A percentile compares a stretch with the other conserved stretches of the same genome.
These are phyloP conservation scores for Elongisporangium prolatum DNA, from an alignment of 352 stramenopile genomes.

Conservation along the genomic window DNA sequence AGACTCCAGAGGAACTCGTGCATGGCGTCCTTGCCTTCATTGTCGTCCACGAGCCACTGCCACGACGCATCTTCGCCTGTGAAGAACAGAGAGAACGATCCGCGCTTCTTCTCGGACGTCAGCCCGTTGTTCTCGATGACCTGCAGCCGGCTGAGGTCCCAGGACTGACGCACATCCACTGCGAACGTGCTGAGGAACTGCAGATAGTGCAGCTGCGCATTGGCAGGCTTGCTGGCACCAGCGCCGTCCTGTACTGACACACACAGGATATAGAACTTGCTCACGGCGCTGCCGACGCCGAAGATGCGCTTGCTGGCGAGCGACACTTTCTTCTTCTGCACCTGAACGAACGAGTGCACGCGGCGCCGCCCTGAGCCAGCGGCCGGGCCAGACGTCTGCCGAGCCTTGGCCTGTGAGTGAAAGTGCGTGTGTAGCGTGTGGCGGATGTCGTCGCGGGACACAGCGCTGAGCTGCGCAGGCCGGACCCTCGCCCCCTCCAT, in stretches of 20 bases:
- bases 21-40: conserved; percentile 44
- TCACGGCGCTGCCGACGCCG: conserved; percentile 16
- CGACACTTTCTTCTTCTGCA: conserved; percentile 59
- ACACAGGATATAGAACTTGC: conserved; percentile 66
- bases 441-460: conserved; percentile 58
- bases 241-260: conserved; percentile 45
- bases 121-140: conserved; percentile 58
- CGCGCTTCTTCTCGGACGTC: conserved; percentile 42
- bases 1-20: conserved; percentile 73
- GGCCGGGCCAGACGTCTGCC: conserved; percentile 4
- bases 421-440: conserved; percentile 68
- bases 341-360: conserved; percentile 56
- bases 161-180: conserved; percentile 60
- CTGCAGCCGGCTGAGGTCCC: conserved; percentile 45
- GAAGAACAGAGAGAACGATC: conserved; percentile 53
- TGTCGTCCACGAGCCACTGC: conserved; percentile 61
- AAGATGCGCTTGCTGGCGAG: conserved; percentile 56
- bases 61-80: conserved; percentile 33
- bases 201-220: conserved; percentile 51
- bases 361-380: conserved; percentile 19
- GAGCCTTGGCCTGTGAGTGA: conserved; percentile 27
- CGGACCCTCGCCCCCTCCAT: conserved; percentile 11
- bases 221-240: not conserved
- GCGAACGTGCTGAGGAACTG: conserved; percentile 61
- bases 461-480: conserved; percentile 17